Evolutionary conservation across 1,139 yeast genomes (phyloP).

Genomic region (Diutina pseudorugosa): DNA sequence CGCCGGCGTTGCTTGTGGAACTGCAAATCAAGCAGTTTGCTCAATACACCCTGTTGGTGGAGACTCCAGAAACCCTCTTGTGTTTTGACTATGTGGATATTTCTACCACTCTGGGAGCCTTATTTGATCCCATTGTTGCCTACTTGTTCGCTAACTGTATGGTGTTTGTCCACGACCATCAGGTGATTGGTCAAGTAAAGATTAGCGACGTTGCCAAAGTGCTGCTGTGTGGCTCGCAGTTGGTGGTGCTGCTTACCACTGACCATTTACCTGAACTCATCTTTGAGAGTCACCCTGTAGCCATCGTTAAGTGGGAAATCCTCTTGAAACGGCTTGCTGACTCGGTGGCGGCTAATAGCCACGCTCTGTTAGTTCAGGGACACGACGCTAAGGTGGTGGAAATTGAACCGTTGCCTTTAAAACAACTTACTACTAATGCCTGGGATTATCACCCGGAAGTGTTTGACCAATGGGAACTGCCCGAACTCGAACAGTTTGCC

Average conservation of each 20-base stretch:
- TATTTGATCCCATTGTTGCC: conserved; percentile 1
- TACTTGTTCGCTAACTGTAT: not conserved
- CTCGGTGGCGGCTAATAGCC: not conserved
- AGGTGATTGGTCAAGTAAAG: conserved; percentile 2
- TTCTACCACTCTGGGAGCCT: not conserved
- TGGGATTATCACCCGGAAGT: conserved; percentile 1
- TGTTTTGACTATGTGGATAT: conserved; percentile 1
- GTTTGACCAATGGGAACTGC: conserved; percentile 3
- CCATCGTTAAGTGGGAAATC: conserved; percentile 3
- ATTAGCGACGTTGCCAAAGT: not conserved
- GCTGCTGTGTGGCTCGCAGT: not conserved
- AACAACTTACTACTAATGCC: conserved; percentile 1
- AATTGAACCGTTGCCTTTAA: not conserved
- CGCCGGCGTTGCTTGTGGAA: not conserved
- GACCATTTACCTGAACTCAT: not conserved
- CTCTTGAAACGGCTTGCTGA: not conserved
- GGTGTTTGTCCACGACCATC: not conserved
- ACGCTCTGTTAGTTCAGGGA: not conserved
- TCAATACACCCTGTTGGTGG: not conserved
- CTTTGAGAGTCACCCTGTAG: conserved; percentile 1
- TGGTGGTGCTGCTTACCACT: not conserved
- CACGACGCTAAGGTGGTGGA: not conserved
- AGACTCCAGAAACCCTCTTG: not conserved
- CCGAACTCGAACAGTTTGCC: conserved; percentile 2
- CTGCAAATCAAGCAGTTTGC: not conserved